A percentile compares a stretch with the other conserved stretches of the same genome.
Conservation (phyloP, 257 asterid genomes). For the Petunia secreta region DNA sequence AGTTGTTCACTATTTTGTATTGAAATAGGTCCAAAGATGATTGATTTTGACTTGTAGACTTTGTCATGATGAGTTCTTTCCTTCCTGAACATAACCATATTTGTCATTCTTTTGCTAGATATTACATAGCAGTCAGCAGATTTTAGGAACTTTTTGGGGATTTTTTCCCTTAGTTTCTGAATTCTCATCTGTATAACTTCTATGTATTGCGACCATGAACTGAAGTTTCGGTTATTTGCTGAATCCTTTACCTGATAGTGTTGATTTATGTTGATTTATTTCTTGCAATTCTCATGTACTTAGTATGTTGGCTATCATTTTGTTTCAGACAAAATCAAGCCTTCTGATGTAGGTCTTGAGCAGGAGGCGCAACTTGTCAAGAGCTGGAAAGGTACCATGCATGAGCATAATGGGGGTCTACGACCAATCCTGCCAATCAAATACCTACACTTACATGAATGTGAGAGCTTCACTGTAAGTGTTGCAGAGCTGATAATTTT, state of each 20-base stretch:
- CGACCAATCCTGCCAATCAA: slow-evolving; percentile 64
- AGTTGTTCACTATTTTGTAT: neutral
- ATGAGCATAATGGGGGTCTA: slow-evolving; percentile 57
- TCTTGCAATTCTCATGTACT: slow-evolving; percentile 13
- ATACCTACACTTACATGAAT: slow-evolving; percentile 88
- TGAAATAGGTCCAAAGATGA: neutral
- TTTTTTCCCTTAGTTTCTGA: neutral
- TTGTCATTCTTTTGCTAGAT: slow-evolving; percentile 23
- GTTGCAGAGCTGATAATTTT: slow-evolving; percentile 21
- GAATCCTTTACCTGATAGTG: slow-evolving; percentile 16
- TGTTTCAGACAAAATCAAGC: slow-evolving; percentile 91
- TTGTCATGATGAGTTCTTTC: neutral
- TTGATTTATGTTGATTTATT: neutral
- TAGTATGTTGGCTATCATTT: slow-evolving; percentile 26
- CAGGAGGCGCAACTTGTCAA: slow-evolving; percentile 90
- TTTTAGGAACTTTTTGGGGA: neutral
- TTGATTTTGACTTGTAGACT: neutral
- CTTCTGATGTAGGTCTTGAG: slow-evolving; percentile 98
- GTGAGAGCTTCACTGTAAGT: slow-evolving; percentile 90
- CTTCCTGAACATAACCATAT: neutral
- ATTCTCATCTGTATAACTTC: neutral
- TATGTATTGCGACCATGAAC: slow-evolving; percentile 1
- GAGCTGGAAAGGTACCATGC: slow-evolving; percentile 65
- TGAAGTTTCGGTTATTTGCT: neutral
- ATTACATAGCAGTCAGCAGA: neutral